Base-by-base conservation (phyloP, 176 grass and related monocot species). In the Oryza punctata region DNA sequence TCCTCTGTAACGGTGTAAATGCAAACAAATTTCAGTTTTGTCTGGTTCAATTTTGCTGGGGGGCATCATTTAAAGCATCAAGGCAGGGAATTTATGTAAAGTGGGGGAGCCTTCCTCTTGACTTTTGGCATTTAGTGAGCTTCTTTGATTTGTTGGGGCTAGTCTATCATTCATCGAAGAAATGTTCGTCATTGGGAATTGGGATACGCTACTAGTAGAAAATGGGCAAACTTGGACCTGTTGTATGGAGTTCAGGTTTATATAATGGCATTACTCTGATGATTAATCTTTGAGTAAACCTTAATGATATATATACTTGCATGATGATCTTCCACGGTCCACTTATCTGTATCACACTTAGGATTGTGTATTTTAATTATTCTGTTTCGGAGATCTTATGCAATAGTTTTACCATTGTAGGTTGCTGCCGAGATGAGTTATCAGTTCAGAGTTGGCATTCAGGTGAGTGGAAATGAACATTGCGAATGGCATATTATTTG, bases 361-460 rank as follows among this genome's bases (percentile, higher is more conserved):
- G 1, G 23, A 2, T 37, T 59, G 33, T 44, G 19, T 46, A 9
- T 33, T 82, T 86, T 76, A 10, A 3, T 68, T 73, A 1, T 27
- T 9, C 29, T 46, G 45, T 73, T 79, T 49, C 30, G 18, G 68
- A 65, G 64, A 80, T 75, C 24, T 84, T 71, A 84, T 23, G 10
- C 24, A 64, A 43, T 78, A 29, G 27, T 83, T 72, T 74, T 61
- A 65, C 40, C 11, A 25, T 83, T 16, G 77, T 64, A 95, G 93
- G 90, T 82, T 47, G 76, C 84, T 81, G 83, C 82, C 52, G 93
- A 92, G 85, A 84, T 95, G 85, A 83, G 73, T 81, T 61, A 45
- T 77, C 93, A 94, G 29, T 82, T 92, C 68, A 81, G 19, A 80
- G 72, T 73, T 86, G 90, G 88, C 77, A 92, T 95, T 78, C 72